Percentiles rank a stretch among this genome's conserved stretches.
Conservation (phyloP, 495 filamentous ascomycete species). For the Hypoxylon trugodes region DNA sequence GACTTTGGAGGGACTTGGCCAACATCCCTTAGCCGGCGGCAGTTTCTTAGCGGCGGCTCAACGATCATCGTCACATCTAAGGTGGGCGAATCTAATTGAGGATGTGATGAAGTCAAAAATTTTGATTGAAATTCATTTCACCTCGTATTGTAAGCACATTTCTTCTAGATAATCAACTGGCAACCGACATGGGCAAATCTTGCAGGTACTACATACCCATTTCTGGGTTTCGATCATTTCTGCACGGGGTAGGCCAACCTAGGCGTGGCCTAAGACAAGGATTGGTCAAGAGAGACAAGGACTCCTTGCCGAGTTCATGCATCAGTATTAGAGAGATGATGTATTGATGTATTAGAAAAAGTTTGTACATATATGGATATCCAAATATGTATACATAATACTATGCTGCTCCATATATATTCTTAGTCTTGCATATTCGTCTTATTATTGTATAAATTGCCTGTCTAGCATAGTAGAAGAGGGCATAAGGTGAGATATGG, state of each 20-base stretch:
- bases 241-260: slow-evolving; percentile 31
- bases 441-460: too few relatives aligned
- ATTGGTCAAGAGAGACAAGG: slow-evolving; percentile 36
- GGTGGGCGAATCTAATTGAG: slow-evolving; percentile 39
- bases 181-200: slow-evolving; percentile 40
- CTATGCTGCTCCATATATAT: slow-evolving; percentile 32
- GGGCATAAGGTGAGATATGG: too few relatives aligned
- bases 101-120: slow-evolving; percentile 36
- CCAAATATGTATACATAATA: slow-evolving; percentile 11
- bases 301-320: slow-evolving; percentile 38
- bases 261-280: slow-evolving; percentile 20
- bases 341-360: slow-evolving; percentile 29
- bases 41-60: slow-evolving; percentile 43
- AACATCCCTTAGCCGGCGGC: slow-evolving; percentile 38
- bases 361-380: slow-evolving; percentile 3
- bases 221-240: slow-evolving; percentile 40
- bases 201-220: slow-evolving; percentile 38
- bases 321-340: slow-evolving; percentile 26
- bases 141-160: slow-evolving; percentile 35
- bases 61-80: slow-evolving; percentile 38
- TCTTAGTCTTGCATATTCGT: slow-evolving; percentile 40
- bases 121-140: slow-evolving; percentile 43
- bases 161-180: slow-evolving; percentile 28
- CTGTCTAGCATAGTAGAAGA: too few relatives aligned
- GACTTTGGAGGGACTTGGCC: slow-evolving; percentile 35